phyloP scores from a whole-genome alignment of 805 yeast species.

The Schizosaccharomyces osmophilus region DNA sequence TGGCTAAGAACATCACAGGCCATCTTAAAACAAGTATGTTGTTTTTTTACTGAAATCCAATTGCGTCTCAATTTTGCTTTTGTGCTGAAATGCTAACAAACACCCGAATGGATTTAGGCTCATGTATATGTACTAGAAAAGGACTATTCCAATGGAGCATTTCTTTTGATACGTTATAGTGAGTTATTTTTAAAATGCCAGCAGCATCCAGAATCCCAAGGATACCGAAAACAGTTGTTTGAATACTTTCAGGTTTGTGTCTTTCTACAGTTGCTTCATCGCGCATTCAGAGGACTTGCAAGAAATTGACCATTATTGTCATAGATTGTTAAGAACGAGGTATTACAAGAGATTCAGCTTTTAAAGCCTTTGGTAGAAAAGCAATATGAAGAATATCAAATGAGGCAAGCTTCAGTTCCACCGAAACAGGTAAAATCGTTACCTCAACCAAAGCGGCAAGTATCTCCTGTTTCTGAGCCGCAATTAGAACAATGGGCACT shows the following conservation, averaged over 20 bases:
- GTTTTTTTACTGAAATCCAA: neutral
- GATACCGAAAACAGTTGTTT: neutral
- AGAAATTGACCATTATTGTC: neutral
- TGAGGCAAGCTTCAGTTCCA: neutral
- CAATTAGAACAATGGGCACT: neutral
- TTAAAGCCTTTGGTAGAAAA: neutral
- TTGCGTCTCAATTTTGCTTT: neutral
- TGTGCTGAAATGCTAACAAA: slow-evolving; percentile 9
- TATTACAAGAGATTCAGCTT: neutral
- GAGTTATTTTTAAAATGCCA: neutral
- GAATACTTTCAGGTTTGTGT: neutral
- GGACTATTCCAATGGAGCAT: slow-evolving; percentile 2
- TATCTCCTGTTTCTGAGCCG: neutral
- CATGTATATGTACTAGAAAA: neutral
- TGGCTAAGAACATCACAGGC: slow-evolving; percentile 33
- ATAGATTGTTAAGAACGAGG: neutral
- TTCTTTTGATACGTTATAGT: slow-evolving; percentile 5
- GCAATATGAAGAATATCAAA: neutral
- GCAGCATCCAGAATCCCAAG: slow-evolving; percentile 4
- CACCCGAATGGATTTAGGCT: neutral
- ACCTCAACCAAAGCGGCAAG: too few relatives aligned
- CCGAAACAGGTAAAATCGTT: too few relatives aligned
- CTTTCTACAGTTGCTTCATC: too few relatives aligned
- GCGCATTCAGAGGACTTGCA: neutral
- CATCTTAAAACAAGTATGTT: slow-evolving; percentile 17